Evolutionary conservation across 306 rosid genomes (phyloP), one percentile per base, ranked within the genome.

Genomic region (Castanospermum australe): DNA sequence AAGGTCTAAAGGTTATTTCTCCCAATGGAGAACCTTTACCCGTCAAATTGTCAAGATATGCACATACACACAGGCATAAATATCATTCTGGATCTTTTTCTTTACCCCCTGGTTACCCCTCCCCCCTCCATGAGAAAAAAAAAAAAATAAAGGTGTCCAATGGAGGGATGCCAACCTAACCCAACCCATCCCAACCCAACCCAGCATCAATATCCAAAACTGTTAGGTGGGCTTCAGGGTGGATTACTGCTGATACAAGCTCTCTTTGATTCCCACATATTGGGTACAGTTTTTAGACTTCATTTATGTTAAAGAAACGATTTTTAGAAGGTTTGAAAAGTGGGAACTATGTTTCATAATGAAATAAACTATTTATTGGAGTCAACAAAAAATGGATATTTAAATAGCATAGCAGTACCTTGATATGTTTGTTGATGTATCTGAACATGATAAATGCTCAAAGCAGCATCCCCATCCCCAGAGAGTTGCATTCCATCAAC

Each of bases 1-100:
- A 67, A 55, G 81, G 51, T 30, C 44, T 36, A 65, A 5, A 45
- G 41, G 41, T 38, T 42, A 51, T n/a, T 65, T 72, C 54, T 65
- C 50, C 41, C 57, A 4, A 67, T 5, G 30, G 54, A 75, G 30
- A 75, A 63, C 66, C 11, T 41, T 50, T 59, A 75, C 51, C 60
- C 8, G 25, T 41, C 54, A 42, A 3, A 71, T 20, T n/a, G n/a
- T n/a, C n/a, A n/a, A n/a, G n/a, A 59, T 28, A 45, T 2, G 50
- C 30, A 55, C 60, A 66, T n/a, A 50, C 5, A 62, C 33, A 70
- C 45, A 21, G 45, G 21, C 44, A 67, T 35, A 67, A 81, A 81
- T 44, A 30, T n/a, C 24, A 72, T 54, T 41, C 12, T 42, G 4
- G 12, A 28, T 68, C 32, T 14, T 54, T 73, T n/a, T n/a, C n/a